Base-by-base conservation (phyloP, 441 rosid genomes). In the Theobroma grandiflorum region DNA sequence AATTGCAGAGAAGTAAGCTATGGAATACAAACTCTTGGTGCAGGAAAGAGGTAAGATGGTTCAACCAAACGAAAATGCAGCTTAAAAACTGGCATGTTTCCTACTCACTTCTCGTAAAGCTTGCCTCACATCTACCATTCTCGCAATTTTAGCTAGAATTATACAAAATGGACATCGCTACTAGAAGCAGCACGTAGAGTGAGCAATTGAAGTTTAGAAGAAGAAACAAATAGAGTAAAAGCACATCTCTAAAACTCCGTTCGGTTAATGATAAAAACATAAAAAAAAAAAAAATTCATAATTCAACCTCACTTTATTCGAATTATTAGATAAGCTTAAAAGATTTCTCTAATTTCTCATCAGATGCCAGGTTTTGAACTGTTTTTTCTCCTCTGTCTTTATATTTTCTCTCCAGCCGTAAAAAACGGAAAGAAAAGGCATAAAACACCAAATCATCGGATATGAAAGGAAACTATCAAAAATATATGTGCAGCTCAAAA, bases 101-200 rank as follows among this genome's bases (percentile, higher is more conserved):
- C 7, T 59, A 81, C 88, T 84, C 82, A 81, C 84, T 57, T 79
- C 81, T 55, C 52, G 78, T 77, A 81, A 66, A 72, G 37, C 71
- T 58, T 43, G 83, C 59, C 16, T 50, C 43, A n/a, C 59, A 63
- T 82, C 83, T 42, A 68, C 84, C 87, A 82, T 88, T 69, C 66
- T 63, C 75, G n/a, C 45, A 35, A 75, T 62, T 73, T 80, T 66
- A 63, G 69, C 81, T 65, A 58, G 67, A 16, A 59, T 75, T 18
- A 42, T 53, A 40, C 16, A 20, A 63, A 78, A 80, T 73, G 45
- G 52, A 75, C 62, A 38, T 72, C 50, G 72, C 55, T 22, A 64
- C 43, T 52, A 73, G 61, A 79, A 64, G 62, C 61, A 69, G 75
- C 62, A 57, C 49, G 63, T 49, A 49, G 50, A 55, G 42, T 16